A percentile compares a stretch with the other conserved stretches of the same genome.
Evolutionary conservation across 768 basidiomycete genomes (phyloP).

Genomic region (Leucocoprinus sp.): DNA sequence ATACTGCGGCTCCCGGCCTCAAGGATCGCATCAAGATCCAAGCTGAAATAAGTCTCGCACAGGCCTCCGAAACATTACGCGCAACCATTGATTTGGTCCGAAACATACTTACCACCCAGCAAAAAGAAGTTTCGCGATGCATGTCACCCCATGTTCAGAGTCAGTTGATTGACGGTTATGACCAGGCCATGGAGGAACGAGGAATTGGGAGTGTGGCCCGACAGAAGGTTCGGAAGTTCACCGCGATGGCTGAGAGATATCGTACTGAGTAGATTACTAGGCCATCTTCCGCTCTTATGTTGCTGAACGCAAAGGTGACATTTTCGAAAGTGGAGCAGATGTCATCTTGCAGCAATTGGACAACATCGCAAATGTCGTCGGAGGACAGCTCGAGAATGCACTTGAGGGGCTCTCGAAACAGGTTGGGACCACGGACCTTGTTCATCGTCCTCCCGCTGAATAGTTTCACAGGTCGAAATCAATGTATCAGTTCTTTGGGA

Average conservation of each 20-base stretch:
- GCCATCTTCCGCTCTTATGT: constrained; percentile 41
- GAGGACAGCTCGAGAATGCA: constrained; percentile 36
- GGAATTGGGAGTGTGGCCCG: constrained; percentile 51
- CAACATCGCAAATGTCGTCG: constrained; percentile 40
- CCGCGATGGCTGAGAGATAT: neutral
- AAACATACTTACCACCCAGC: constrained; percentile 41
- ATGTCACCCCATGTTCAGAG: constrained; percentile 48
- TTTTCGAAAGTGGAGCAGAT: constrained; percentile 47
- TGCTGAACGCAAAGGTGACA: constrained; percentile 32
- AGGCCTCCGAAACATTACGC: constrained; percentile 42
- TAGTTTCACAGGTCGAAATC: constrained; percentile 23
- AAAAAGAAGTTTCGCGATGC: constrained; percentile 52
- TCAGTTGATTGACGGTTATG: constrained; percentile 43
- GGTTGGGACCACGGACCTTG: constrained; percentile 23
- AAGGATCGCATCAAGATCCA: constrained; percentile 45
- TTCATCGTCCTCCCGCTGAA: neutral
- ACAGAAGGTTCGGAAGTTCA: constrained; percentile 37
- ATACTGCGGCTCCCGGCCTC: constrained; percentile 40
- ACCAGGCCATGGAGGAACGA: constrained; percentile 43
- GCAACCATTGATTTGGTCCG: constrained; percentile 36
- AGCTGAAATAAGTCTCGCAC: constrained; percentile 42
- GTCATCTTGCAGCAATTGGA: constrained; percentile 39
- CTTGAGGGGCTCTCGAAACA: constrained; percentile 47
- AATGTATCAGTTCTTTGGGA: constrained; percentile 56
- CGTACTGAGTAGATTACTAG: constrained; percentile 20